These are phyloP conservation scores for Xanthoconium purpureum DNA, from an alignment of 768 basidiomycete species.

Conservation along the genomic window DNA sequence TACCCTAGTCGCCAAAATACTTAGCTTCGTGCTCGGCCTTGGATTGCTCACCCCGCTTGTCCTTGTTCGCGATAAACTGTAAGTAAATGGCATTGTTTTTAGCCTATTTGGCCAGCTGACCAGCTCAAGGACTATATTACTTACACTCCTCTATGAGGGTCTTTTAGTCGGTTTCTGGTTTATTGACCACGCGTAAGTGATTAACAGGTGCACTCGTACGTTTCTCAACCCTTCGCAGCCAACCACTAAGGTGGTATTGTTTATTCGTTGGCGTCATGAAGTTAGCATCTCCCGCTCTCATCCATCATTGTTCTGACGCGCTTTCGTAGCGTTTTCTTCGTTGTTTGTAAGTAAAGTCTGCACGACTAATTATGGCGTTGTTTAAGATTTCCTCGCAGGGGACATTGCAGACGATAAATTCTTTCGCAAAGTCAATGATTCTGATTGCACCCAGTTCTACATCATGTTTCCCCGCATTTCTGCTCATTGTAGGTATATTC, in stretches of 20 bases:
- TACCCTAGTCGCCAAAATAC: slow-evolving; percentile 86
- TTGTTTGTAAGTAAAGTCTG: slow-evolving; percentile 61
- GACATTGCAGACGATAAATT: slow-evolving; percentile 93
- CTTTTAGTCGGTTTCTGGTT: slow-evolving; percentile 94
- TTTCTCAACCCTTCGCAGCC: slow-evolving; percentile 39
- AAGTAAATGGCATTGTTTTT: slow-evolving; percentile 28
- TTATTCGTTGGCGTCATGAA: slow-evolving; percentile 84
- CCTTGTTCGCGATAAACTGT: slow-evolving; percentile 90
- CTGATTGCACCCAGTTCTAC: slow-evolving; percentile 87
- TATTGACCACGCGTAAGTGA: slow-evolving; percentile 79
- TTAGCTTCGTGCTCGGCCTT: slow-evolving; percentile 86
- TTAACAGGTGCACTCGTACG: neutral
- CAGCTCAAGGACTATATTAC: slow-evolving; percentile 68
- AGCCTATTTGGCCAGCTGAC: slow-evolving; percentile 8
- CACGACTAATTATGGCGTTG: neutral
- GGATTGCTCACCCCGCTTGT: slow-evolving; percentile 83
- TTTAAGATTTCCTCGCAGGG: slow-evolving; percentile 47
- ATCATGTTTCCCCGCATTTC: slow-evolving; percentile 68
- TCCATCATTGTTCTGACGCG: slow-evolving; percentile 5
- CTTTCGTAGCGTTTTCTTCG: slow-evolving; percentile 67
- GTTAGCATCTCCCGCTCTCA: slow-evolving; percentile 40
- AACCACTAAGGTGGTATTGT: slow-evolving; percentile 81
- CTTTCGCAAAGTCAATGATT: slow-evolving; percentile 92
- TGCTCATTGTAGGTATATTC: slow-evolving; percentile 57
- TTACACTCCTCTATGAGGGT: slow-evolving; percentile 81